Conservation (phyloP, 306 rosid genomes). For the Pyrus bretschneideri region DNA sequence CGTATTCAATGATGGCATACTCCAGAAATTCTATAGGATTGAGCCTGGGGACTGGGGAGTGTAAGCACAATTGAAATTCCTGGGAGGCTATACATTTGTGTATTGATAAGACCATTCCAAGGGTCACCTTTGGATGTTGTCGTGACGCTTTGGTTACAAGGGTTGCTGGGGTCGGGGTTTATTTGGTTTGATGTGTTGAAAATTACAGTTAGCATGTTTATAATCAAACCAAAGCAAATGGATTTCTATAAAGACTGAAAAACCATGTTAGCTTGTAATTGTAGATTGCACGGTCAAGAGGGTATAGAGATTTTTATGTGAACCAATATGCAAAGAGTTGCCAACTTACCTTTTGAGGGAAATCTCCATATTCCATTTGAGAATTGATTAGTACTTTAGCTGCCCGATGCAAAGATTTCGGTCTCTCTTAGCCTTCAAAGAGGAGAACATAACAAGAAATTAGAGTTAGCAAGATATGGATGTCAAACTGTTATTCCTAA, state of each 20-base stretch:
- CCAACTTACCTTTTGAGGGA: constrained; percentile 26
- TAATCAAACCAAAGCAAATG: too few relatives aligned
- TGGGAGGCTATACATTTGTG: too few relatives aligned
- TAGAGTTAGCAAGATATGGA: background rate
- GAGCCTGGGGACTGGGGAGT: constrained; percentile 6
- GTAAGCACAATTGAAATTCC: too few relatives aligned
- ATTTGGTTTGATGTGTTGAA: too few relatives aligned
- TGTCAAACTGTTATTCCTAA: background rate
- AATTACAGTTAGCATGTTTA: too few relatives aligned
- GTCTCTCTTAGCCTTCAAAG: too few relatives aligned
- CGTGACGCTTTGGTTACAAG: too few relatives aligned
- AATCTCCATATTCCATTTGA: constrained; percentile 27
- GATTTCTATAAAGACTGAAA: background rate
- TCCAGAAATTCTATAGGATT: constrained; percentile 36
- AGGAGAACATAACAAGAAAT: background rate
- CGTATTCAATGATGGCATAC: constrained; percentile 31
- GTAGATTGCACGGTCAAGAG: background rate
- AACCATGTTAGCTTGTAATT: background rate
- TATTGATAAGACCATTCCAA: too few relatives aligned
- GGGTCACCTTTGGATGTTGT: too few relatives aligned
- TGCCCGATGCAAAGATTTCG: constrained; percentile 16
- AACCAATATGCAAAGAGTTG: background rate
- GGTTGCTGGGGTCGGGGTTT: too few relatives aligned
- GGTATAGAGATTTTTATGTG: background rate
- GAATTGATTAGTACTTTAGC: constrained; percentile 21